These are phyloP conservation scores for Neurospora discreta DNA, from an alignment of 495 filamentous ascomycete species.

Conservation along the genomic window DNA sequence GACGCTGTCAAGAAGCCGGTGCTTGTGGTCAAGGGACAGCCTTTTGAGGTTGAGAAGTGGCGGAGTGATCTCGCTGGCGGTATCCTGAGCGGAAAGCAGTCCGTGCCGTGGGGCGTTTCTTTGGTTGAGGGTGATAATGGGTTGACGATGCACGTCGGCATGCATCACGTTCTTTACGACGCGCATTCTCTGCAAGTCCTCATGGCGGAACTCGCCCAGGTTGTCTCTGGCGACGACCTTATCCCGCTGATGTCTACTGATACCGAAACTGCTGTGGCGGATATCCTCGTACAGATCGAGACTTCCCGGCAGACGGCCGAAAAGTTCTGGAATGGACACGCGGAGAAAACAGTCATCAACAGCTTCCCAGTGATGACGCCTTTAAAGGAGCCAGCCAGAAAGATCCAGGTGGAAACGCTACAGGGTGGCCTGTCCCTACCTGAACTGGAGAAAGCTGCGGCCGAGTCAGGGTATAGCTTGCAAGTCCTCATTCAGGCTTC, in stretches of 20 bases:
- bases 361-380: conserved; percentile 63
- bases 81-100: conserved; percentile 6
- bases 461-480: conserved; percentile 47
- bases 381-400: conserved; percentile 29
- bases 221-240: neutral
- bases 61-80: conserved; percentile 4
- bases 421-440: conserved; percentile 24
- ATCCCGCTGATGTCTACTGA: neutral
- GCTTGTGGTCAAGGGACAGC: neutral
- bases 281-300: conserved; percentile 38
- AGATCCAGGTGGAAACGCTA: conserved; percentile 29
- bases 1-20: neutral
- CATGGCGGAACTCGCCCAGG: conserved; percentile 40
- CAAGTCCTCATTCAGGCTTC: conserved; percentile 63
- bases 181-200: conserved; percentile 53
- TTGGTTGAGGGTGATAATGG: conserved; percentile 8
- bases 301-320: conserved; percentile 24
- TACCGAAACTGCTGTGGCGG: conserved; percentile 34
- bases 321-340: conserved; percentile 50
- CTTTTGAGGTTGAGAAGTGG: conserved; percentile 24
- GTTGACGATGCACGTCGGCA: conserved; percentile 34
- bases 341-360: conserved; percentile 41
- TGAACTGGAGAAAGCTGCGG: conserved; percentile 42
- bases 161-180: conserved; percentile 73
- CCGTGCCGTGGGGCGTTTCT: conserved; percentile 21